Evolutionary conservation across 1,284 basidiomycete genomes (phyloP), one percentile per base, ranked within the genome.

Genomic region (Heterobasidion occidentale): DNA sequence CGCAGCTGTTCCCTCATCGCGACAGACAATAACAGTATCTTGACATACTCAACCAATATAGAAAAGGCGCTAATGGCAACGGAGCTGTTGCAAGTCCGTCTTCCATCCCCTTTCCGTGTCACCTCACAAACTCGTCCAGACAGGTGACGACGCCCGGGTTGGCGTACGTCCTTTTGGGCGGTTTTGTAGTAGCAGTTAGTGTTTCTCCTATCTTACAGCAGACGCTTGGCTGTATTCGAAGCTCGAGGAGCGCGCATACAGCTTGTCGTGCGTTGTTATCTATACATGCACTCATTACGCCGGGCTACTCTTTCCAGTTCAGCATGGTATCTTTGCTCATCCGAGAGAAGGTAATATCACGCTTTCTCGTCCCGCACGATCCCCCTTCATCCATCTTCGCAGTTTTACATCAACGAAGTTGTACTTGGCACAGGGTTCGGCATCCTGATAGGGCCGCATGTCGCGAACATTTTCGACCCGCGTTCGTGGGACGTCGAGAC

Each of bases 331-430:
- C 60, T 11, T 46, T 61, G 27, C 20, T 56, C 1, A 45, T 61
- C 2, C 61, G 58, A 46, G 59, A 61, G 45, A 61, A n/a, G 56
- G 60, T 61, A 27, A 12, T 54, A 35, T 38, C 7, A 33, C 42
- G 3, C 9, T 34, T 1, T 0, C 8, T 6, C 17, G 17, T 15
- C 12, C 9, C 46, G 2, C 11, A 17, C 3, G 11, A 17, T 36
- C 36, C 3, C 4, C 9, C 45, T 19, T 42, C 35, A 44, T 42
- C 48, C 19, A 27, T 34, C 44, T 46, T 7, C 15, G 12, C 58
- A 88, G 76, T 68, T 96, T 3, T 96, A 90, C 68, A 84, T 97
- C 62, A 95, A 94, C 63, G 95, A 98, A 75, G 94, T 95, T 27
- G 87, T 94, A 38, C 83, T 97, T 46, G 93, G 94, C 3, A 94